A percentile compares a stretch with the other conserved stretches of the same genome.
These are phyloP conservation scores for Pseudisothecium myosuroides DNA, from an alignment of 225 moss, liverwort and hornwort species.

Conservation along the genomic window DNA sequence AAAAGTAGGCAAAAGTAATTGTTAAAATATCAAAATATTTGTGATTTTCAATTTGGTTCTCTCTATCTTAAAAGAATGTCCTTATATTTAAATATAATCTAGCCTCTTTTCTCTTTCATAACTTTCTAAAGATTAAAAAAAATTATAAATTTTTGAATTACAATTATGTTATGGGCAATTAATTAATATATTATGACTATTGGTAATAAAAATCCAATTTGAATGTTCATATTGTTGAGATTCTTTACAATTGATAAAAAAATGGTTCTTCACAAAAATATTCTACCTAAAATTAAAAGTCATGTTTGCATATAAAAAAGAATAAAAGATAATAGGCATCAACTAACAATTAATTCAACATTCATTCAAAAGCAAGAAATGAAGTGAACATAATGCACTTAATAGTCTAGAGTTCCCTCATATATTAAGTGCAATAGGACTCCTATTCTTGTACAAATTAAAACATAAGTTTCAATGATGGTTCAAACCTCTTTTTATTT, in stretches of 20 bases:
- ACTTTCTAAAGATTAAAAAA: too few species aligned
- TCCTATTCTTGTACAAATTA: not conserved
- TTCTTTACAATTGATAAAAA: not conserved
- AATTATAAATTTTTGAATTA: too few species aligned
- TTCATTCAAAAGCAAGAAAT: not conserved
- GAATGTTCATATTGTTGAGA: not conserved
- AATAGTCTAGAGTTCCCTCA: not conserved
- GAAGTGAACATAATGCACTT: not conserved
- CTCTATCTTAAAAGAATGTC: not conserved
- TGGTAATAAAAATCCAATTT: not conserved
- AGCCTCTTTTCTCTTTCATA: not conserved
- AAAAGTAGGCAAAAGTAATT: not conserved
- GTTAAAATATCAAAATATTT: not conserved
- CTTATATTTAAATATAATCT: not conserved
- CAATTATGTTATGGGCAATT: not conserved
- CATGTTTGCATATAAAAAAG: accelerated
- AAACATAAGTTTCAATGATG: not conserved
- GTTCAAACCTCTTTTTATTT: not conserved
- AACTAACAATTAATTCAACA: not conserved
- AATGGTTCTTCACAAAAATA: not conserved
- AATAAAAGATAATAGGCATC: not conserved
- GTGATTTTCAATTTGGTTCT: not conserved
- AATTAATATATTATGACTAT: not conserved
- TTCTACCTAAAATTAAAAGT: not conserved
- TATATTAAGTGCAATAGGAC: not conserved